Evolutionary conservation across 2,329 filamentous ascomycete species (phyloP), one percentile per base, ranked within the genome.

Genomic region (Fusarium globosum): DNA sequence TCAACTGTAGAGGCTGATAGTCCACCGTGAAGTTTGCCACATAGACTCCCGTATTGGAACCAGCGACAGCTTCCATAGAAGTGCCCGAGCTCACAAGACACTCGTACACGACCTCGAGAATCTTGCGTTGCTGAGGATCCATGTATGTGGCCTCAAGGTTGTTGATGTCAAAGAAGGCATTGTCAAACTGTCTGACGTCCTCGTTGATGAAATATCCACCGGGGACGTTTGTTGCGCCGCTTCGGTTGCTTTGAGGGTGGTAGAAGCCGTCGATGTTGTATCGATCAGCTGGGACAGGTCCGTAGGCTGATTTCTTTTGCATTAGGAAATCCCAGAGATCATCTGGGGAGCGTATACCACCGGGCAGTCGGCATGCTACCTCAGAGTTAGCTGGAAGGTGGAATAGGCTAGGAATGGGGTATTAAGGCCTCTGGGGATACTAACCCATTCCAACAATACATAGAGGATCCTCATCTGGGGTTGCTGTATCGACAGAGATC

Each of bases 331-430:
- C 48, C 48, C 48, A 51, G 21, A 51, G 48, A 20, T 51, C 48
- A 1, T 51, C 48, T 5, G 48, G 21, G 0, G 30, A 51, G 15
- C 30, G 48, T 4, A 51, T 35, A 14, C n/a, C 48, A 20, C 48
- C 30, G 5, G 48, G 48, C 4, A 51, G 8, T 0, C 48, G 30
- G 5, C 48, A 51, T 35, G 48, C 48, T 51, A 6, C 5, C 10
- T 12, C 1, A 18, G 1, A 14, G 11, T 51, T 14, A 51, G 16
- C 0, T 11, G 10, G 1, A 6, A 3, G 13, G 9, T 6, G 2
- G 26, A 11, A 15, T 21, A 1, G 12, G 12, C 6, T 26, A 6
- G 26, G 26, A 7, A 26, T 26, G 6, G 26, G 26, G 12, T 33
- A 33, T 33, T 4, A 16, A 12, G 7, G 3, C 2, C 10, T 18